Evolutionary conservation across 345 rosid genomes (phyloP).

Genomic region (Camelina laxa): DNA sequence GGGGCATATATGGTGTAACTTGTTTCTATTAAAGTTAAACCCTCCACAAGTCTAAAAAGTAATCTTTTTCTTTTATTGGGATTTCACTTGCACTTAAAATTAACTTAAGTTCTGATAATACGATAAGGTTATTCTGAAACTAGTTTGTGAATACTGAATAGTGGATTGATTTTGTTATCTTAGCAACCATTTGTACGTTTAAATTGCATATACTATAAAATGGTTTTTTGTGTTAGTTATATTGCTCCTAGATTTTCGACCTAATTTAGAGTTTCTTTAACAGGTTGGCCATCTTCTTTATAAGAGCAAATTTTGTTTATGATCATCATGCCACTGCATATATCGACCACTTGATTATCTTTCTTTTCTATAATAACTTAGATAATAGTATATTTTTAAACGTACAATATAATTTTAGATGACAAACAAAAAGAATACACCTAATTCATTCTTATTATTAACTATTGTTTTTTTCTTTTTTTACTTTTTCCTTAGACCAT

Average conservation of each 20-base stretch:
- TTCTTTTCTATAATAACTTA: not conserved
- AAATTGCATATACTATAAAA: not conserved
- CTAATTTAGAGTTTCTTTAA: not conserved
- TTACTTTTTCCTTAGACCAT: conserved; percentile 2
- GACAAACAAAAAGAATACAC: not conserved
- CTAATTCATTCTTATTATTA: not conserved
- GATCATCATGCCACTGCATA: not conserved
- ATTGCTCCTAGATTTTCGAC: not conserved
- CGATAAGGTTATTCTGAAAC: too few relatives aligned
- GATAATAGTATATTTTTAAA: not conserved
- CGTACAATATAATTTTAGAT: not conserved
- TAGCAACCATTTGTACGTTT: not conserved
- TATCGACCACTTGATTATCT: not conserved
- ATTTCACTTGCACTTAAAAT: too few relatives aligned
- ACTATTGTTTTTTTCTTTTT: not conserved
- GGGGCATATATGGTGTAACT: not conserved
- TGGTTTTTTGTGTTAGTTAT: not conserved
- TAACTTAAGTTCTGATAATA: too few relatives aligned
- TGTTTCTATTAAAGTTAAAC: not conserved
- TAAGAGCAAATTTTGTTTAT: not conserved
- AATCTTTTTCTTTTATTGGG: too few relatives aligned
- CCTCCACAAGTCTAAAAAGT: not conserved
- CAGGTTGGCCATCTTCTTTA: not conserved
- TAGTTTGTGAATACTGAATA: too few relatives aligned
- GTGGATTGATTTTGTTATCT: too few relatives aligned